These are phyloP conservation scores for Limonomyces culmigenus DNA, from an alignment of 1,284 basidiomycete species.

Conservation along the genomic window DNA sequence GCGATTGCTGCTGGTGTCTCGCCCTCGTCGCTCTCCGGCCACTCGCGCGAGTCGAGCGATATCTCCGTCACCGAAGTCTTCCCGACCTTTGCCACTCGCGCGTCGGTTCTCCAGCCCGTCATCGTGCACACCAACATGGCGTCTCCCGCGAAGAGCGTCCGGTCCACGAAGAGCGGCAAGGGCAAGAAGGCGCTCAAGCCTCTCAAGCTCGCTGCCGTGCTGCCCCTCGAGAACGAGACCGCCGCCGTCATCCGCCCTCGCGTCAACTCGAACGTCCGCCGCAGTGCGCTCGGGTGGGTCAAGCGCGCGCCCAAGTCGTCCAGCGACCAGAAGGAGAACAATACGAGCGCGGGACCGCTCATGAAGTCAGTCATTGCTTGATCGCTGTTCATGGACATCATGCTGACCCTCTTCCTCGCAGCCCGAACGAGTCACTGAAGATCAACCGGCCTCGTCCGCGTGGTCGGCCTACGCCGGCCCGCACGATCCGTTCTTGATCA, in stretches of 20 bases:
- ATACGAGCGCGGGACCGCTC: slow-evolving; percentile 38
- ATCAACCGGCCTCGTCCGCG: slow-evolving; percentile 50
- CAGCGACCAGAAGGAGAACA: slow-evolving; percentile 13
- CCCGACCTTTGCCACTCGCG: slow-evolving; percentile 5
- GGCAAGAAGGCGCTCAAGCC: neutral
- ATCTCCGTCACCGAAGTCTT: neutral
- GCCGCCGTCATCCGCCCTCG: slow-evolving; percentile 26
- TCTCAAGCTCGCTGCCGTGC: neutral
- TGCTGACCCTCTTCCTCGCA: slow-evolving; percentile 11
- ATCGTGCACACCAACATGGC: slow-evolving; percentile 22
- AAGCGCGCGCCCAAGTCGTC: slow-evolving; percentile 32
- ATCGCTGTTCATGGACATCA: neutral
- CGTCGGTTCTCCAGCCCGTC: slow-evolving; percentile 13
- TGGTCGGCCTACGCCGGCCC: slow-evolving; percentile 32
- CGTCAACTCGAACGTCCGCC: slow-evolving; percentile 34
- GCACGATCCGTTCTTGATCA: too few species aligned
- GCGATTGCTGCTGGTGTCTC: slow-evolving; percentile 15
- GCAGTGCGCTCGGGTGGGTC: slow-evolving; percentile 39
- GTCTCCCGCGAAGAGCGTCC: slow-evolving; percentile 18
- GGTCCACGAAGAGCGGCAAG: slow-evolving; percentile 9
- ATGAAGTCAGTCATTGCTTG: slow-evolving; percentile 29
- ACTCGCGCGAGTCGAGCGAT: neutral
- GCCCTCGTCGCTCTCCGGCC: slow-evolving; percentile 8
- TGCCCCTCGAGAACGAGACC: slow-evolving; percentile 4
- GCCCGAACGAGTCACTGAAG: slow-evolving; percentile 41